Base-by-base conservation (phyloP, 768 basidiomycete species). In the Macrolepiota albuminosa region DNA sequence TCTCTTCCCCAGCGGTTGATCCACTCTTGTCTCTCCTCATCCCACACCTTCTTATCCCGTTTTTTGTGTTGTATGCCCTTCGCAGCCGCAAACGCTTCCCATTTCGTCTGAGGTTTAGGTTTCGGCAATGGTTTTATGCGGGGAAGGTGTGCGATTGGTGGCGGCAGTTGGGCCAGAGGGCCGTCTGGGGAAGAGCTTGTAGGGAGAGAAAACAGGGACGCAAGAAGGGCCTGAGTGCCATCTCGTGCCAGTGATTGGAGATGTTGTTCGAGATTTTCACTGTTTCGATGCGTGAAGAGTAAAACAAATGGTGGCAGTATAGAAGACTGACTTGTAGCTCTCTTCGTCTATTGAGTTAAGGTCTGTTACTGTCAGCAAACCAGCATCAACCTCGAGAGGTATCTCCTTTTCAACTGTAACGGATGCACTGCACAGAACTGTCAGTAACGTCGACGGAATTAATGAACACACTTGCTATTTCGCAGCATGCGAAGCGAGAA, bases 21-120 rank as follows among this genome's bases (percentile, higher is more conserved):
- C 89, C 92, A 98, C 18, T 89, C 90, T 72, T 97, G 93, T 69
- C 81, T 85, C 72, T 96, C 95, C 67, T 98, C 95, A 72, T 98
- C 95, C 91, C 92, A 98, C 5, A 86, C 83, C 66, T 87, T 86
- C 76, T 83, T 89, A 13, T 96, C 93, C 48, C 84, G 84, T 51
- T 76, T 81, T 68, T 77, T 84, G 67, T 97, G 85, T 68, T 85
- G 84, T 68, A 98, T 98, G 40, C 97, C 97, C 77, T 97, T 98
- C 40, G 91, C 88, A 50, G 87, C 85, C 5, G 96, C 96, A 68
- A 98, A 99, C 58, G 84, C 80, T 77, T 98, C 93, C 97, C 97
- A 99, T 73, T 97, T 98, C 7, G 96, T 98, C 37, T 81, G 85
- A 9, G 89, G 88, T 74, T 96, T 97, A 2, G 91, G 89, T 68